Conservation (phyloP, 2,329 filamentous ascomycete genomes). For the Scortechinia acanthostroma region DNA sequence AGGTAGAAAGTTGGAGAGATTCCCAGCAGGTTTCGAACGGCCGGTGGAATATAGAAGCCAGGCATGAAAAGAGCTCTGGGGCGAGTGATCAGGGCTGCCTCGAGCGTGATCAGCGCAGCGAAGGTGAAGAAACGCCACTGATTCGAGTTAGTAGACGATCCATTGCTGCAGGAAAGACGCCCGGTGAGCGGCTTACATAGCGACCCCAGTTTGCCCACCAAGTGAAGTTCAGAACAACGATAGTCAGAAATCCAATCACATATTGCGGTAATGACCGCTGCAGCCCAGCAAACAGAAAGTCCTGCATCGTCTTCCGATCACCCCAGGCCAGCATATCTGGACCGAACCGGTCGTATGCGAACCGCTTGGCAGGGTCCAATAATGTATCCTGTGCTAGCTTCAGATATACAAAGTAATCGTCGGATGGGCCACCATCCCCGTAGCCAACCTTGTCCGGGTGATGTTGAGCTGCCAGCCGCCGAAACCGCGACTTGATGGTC, state of each 20-base stretch:
- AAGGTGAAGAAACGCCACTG: conserved; percentile 41
- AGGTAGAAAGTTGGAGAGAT: background rate
- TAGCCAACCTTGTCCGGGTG: conserved; percentile 77
- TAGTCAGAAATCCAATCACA: conserved; percentile 20
- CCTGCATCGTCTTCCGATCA: conserved; percentile 59
- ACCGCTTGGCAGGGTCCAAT: conserved; percentile 67
- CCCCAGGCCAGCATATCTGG: conserved; percentile 63
- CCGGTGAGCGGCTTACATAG: conserved; percentile 24
- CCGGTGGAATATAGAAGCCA: background rate
- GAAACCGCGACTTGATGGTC: conserved; percentile 77
- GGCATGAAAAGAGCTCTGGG: conserved; percentile 26
- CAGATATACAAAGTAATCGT: conserved; percentile 69
- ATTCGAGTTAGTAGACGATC: conserved; percentile 8
- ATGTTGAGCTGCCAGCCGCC: conserved; percentile 61
- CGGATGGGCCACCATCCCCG: conserved; percentile 24
- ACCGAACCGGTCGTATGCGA: conserved; percentile 86
- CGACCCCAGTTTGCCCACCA: conserved; percentile 30
- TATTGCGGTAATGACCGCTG: conserved; percentile 30
- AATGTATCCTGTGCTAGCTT: conserved; percentile 79
- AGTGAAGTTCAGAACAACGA: conserved; percentile 24
- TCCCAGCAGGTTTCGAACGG: too few relatives aligned
- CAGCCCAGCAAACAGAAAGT: conserved; percentile 69
- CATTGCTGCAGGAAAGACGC: too few relatives aligned
- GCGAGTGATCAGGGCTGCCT: conserved; percentile 46
- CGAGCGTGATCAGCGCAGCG: conserved; percentile 42